Conservation (phyloP, 148 eudicot genomes). For the Talinum fruticosum region DNA sequence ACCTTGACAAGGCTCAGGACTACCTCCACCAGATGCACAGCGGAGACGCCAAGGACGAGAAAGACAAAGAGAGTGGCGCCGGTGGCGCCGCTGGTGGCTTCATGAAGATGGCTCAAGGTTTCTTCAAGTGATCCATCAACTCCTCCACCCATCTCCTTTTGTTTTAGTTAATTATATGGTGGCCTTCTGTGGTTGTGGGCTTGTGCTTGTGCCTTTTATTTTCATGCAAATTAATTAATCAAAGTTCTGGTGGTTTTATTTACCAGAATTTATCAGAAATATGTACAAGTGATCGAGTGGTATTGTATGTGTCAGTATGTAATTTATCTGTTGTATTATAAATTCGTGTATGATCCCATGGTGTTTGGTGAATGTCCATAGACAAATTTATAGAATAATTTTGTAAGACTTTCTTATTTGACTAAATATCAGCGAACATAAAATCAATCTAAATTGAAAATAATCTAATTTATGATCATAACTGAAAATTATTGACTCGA, state of each 20-base stretch:
- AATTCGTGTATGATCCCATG: too few relatives aligned
- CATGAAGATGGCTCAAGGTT: conserved; percentile 41
- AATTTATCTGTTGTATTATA: too few relatives aligned
- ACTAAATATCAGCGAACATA: too few relatives aligned
- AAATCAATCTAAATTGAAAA: too few relatives aligned
- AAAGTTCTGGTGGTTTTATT: background rate
- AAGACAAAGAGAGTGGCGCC: background rate
- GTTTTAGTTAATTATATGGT: background rate
- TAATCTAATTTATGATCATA: too few relatives aligned
- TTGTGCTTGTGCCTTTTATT: background rate
- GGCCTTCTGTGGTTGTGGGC: background rate
- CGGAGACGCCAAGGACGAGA: background rate
- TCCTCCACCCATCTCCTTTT: too few relatives aligned
- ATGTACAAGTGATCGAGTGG: too few relatives aligned
- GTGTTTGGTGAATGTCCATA: too few relatives aligned
- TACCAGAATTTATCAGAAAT: background rate
- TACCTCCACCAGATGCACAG: conserved; percentile 38
- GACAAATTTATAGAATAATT: too few relatives aligned
- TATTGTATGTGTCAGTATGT: background rate
- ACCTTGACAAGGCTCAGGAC: conserved; percentile 46
- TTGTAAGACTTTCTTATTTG: too few relatives aligned
- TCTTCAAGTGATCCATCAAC: conserved; percentile 39
- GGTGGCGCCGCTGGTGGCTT: conserved; percentile 32
- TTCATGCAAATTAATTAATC: background rate
- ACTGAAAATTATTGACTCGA: too few relatives aligned